Evolutionary conservation across 768 basidiomycete species (phyloP).

Genomic region (Suillus subaureus): DNA sequence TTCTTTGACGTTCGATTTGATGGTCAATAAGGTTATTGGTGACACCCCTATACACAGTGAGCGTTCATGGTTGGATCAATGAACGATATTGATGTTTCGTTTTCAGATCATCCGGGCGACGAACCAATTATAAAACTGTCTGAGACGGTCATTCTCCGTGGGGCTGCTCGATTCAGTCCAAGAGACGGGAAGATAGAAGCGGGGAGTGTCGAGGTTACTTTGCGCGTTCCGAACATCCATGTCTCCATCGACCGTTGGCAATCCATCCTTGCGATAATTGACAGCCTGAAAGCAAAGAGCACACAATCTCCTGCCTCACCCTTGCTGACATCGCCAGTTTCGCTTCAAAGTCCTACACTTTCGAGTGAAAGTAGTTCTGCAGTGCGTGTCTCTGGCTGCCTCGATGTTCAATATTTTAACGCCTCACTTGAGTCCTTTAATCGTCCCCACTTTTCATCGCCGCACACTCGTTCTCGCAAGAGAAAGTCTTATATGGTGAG

Average conservation of each 20-base stretch:
- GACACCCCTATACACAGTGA: constrained; percentile 27
- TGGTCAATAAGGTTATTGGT: constrained; percentile 49
- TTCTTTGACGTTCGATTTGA: constrained; percentile 52
- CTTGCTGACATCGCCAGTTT: neutral
- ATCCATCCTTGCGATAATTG: neutral
- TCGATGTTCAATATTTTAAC: neutral
- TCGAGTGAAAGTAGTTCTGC: neutral
- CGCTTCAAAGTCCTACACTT: neutral
- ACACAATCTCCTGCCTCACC: neutral
- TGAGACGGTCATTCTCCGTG: constrained; percentile 43
- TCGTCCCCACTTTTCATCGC: constrained; percentile 19
- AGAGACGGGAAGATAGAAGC: constrained; percentile 54
- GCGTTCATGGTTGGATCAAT: neutral
- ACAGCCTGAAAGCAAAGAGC: neutral
- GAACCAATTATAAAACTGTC: constrained; percentile 48
- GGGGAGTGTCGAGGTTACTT: constrained; percentile 45
- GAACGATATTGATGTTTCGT: neutral
- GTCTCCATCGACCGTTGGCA: constrained; percentile 7
- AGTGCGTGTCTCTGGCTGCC: neutral
- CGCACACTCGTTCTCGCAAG: constrained; percentile 16
- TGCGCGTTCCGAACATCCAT: constrained; percentile 3
- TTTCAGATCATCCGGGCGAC: constrained; percentile 26
- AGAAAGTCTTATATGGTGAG: constrained; percentile 24
- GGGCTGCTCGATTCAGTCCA: constrained; percentile 61
- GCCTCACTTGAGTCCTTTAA: constrained; percentile 20